A percentile compares a stretch with the other conserved stretches of the same genome.
Conservation (phyloP, 495 filamentous ascomycete species). For the Glarea lozoyensis region DNA sequence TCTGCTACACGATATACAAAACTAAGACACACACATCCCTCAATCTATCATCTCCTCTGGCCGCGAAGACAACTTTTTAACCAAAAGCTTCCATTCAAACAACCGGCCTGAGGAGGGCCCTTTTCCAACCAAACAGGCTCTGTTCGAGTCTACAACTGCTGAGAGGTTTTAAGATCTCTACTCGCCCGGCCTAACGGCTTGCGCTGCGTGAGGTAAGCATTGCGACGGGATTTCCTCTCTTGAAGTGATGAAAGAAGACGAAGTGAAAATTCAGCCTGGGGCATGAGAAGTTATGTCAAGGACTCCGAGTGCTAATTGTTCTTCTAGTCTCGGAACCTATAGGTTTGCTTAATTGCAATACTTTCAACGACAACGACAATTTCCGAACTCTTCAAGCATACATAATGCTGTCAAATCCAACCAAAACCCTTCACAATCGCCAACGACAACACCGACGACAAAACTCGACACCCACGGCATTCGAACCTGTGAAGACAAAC, state of each 20-base stretch:
- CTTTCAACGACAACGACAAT: conserved; percentile 36
- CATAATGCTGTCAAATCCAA: conserved; percentile 71
- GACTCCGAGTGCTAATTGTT: conserved; percentile 6
- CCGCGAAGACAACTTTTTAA: neutral
- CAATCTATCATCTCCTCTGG: conserved; percentile 12
- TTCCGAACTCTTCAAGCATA: conserved; percentile 55
- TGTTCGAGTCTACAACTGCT: conserved; percentile 31
- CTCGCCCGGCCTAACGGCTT: conserved; percentile 60
- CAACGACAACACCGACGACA: conserved; percentile 76
- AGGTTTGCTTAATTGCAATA: conserved; percentile 32
- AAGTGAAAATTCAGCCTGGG: neutral
- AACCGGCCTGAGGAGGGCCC: conserved; percentile 15
- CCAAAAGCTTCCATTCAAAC: neutral
- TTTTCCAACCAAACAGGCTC: conserved; percentile 23
- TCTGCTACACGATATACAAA: neutral
- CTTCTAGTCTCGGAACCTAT: conserved; percentile 48
- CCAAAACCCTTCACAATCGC: conserved; percentile 56
- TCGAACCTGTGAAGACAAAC: conserved; percentile 57
- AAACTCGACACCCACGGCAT: conserved; percentile 73
- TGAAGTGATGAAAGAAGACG: too few relatives aligned
- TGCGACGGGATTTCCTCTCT: too few relatives aligned
- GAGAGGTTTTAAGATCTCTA: conserved; percentile 28
- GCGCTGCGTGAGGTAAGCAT: conserved; percentile 70
- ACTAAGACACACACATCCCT: neutral
- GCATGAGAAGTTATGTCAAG: conserved; percentile 9